A percentile compares a stretch with the other conserved stretches of the same genome.
Conservation (phyloP, 331 rosid genomes). For the Malus hybrid region DNA sequence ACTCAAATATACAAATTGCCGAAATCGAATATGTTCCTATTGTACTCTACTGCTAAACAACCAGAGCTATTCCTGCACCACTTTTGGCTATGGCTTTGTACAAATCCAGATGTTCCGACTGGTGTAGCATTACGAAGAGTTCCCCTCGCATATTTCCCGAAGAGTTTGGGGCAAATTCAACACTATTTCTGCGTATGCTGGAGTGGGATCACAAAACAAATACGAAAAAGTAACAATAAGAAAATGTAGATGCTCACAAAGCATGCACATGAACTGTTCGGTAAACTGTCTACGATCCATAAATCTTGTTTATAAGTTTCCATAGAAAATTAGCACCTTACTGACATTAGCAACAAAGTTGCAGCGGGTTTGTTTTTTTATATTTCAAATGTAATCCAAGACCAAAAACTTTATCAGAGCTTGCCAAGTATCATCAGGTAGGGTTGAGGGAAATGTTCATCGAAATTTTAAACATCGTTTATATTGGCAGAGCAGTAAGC, state of each 20-base stretch:
- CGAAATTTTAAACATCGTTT: background rate
- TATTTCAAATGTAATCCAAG: background rate
- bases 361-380: background rate
- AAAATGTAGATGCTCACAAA: background rate
- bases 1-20: slow-evolving; percentile 20
- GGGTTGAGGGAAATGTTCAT: background rate
- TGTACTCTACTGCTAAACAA: slow-evolving; percentile 7
- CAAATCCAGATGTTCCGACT: slow-evolving; percentile 18
- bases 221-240: background rate
- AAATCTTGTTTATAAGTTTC: background rate
- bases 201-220: background rate
- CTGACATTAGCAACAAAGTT: background rate
- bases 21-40: slow-evolving; percentile 10
- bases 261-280: background rate
- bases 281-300: background rate
- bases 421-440: background rate
- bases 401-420: background rate
- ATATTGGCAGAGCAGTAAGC: background rate
- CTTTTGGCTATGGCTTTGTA: slow-evolving; percentile 33
- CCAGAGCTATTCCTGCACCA: slow-evolving; percentile 11
- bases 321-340: background rate
- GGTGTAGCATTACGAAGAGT: slow-evolving; percentile 20
- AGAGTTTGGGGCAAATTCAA: slow-evolving; percentile 70
- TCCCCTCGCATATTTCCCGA: slow-evolving; percentile 42
- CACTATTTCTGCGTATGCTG: slow-evolving; percentile 94